phyloP scores from a whole-genome alignment of 1,284 basidiomycete species.

The Anthracocystis setariae region DNA sequence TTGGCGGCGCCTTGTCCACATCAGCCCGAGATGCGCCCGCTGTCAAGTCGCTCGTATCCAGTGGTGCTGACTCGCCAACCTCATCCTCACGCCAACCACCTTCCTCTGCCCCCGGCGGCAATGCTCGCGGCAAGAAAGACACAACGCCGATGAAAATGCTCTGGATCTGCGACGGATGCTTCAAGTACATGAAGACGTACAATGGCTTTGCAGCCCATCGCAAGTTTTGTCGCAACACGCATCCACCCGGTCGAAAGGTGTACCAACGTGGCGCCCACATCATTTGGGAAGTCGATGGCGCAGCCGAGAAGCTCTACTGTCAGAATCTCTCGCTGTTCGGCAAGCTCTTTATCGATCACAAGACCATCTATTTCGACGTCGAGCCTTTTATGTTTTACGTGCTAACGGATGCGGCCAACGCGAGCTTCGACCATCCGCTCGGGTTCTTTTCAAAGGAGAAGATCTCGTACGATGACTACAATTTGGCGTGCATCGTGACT shows the following conservation, averaged over 20 bases:
- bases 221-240: conserved; percentile 77
- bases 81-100: conserved; percentile 16
- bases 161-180: conserved; percentile 87
- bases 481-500: conserved; percentile 94
- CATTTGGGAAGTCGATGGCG: conserved; percentile 96
- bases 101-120: conserved; percentile 3
- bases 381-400: conserved; percentile 83
- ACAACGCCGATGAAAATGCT: conserved; percentile 33
- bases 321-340: conserved; percentile 95
- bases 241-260: conserved; percentile 88
- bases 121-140: conserved; percentile 16
- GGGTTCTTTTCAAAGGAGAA: conserved; percentile 99
- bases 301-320: conserved; percentile 84
- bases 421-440: conserved; percentile 82
- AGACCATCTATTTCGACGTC: conserved; percentile 92
- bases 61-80: background rate
- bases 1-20: conserved; percentile 24
- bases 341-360: conserved; percentile 98
- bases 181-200: conserved; percentile 83
- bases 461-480: conserved; percentile 93
- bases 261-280: conserved; percentile 89
- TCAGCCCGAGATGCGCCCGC: conserved; percentile 28
- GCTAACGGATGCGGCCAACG: conserved; percentile 80
- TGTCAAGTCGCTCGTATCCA: conserved; percentile 22
- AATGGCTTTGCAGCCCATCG: conserved; percentile 54